Evolutionary conservation across 768 basidiomycete species (phyloP).

Genomic region (Lactifluus rugatus): DNA sequence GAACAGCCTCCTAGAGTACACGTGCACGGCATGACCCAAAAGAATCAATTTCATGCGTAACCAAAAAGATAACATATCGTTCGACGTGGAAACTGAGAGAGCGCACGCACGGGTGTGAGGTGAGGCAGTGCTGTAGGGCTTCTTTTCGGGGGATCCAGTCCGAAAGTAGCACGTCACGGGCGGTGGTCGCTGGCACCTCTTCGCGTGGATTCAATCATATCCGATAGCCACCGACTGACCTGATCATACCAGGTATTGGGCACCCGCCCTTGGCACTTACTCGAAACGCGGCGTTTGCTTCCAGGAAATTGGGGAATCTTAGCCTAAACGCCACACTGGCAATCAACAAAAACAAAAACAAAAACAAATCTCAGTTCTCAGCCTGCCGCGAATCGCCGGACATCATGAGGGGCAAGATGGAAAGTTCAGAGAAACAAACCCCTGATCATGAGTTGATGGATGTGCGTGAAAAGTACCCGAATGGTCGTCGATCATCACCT

Average conservation of each 20-base stretch:
- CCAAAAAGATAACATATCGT: too few species aligned
- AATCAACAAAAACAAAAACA: too few species aligned
- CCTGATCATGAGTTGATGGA: not conserved
- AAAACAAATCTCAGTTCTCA: too few species aligned
- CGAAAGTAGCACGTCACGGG: not conserved
- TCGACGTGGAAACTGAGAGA: too few species aligned
- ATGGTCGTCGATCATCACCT: not conserved
- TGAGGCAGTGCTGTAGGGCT: slow-evolving; percentile 5
- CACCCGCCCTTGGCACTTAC: too few species aligned
- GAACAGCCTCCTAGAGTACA: slow-evolving; percentile 10
- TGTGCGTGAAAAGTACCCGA: not conserved
- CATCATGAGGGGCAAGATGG: not conserved
- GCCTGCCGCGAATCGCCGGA: too few species aligned
- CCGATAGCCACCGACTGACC: too few species aligned
- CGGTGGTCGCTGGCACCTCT: not conserved
- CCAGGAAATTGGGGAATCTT: too few species aligned
- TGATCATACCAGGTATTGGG: not conserved
- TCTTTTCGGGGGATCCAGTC: not conserved
- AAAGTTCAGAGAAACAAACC: not conserved
- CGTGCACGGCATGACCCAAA: not conserved
- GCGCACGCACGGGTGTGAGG: not conserved
- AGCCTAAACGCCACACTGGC: too few species aligned
- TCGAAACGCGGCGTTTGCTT: too few species aligned
- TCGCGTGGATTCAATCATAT: too few species aligned
- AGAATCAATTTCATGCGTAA: not conserved